Evolutionary conservation across 805 yeast species (phyloP).

Genomic region (Starmerella gropengiesseri): DNA sequence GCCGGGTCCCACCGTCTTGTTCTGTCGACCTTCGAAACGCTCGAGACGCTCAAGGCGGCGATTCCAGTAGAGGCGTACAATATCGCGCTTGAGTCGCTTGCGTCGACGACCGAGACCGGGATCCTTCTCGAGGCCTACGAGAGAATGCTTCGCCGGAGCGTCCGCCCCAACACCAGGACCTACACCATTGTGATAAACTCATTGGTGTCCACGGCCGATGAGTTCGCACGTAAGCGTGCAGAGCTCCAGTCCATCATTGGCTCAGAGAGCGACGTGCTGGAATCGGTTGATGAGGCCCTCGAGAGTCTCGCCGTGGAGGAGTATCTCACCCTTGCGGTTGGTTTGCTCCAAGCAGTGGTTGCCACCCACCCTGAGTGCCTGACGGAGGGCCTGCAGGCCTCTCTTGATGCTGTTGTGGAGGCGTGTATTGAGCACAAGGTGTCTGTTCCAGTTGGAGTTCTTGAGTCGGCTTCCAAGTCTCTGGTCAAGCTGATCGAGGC

Average conservation of each 20-base stretch:
- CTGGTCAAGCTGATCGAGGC: background rate
- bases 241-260: slow-evolving; percentile 15
- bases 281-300: slow-evolving; percentile 26
- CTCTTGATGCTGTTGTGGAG: slow-evolving; percentile 13
- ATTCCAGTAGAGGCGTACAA: slow-evolving; percentile 25
- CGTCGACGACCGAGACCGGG: slow-evolving; percentile 20
- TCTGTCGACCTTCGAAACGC: slow-evolving; percentile 8
- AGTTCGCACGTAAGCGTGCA: background rate
- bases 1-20: slow-evolving; percentile 17
- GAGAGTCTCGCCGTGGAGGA: slow-evolving; percentile 21
- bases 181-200: slow-evolving; percentile 25
- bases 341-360: slow-evolving; percentile 16
- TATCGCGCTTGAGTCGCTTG: slow-evolving; percentile 21
- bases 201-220: slow-evolving; percentile 22
- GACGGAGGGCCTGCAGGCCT: slow-evolving; percentile 3
- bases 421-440: slow-evolving; percentile 13
- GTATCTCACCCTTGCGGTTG: slow-evolving; percentile 19
- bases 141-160: slow-evolving; percentile 22
- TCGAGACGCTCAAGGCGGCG: slow-evolving; percentile 8
- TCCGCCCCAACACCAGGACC: slow-evolving; percentile 25
- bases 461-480: background rate
- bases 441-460: slow-evolving; percentile 6
- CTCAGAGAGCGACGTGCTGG: slow-evolving; percentile 16
- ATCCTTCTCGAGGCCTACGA: slow-evolving; percentile 27
- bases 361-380: slow-evolving; percentile 3